These are phyloP conservation scores for Penicillium mononematosum DNA, from an alignment of 495 filamentous ascomycete genomes.

Conservation along the genomic window DNA sequence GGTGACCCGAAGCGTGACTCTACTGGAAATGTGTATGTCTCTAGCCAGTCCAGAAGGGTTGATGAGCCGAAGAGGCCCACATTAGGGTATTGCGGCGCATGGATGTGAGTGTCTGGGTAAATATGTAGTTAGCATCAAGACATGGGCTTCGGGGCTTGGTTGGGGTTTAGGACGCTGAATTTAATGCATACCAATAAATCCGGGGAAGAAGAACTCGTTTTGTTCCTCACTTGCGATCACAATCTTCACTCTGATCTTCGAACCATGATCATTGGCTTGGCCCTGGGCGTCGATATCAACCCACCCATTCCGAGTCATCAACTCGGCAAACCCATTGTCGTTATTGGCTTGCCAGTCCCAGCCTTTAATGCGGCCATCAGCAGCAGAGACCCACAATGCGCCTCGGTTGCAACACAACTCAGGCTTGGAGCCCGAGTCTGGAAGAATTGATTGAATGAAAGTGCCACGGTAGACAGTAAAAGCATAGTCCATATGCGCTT, in stretches of 20 bases:
- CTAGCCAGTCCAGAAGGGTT: constrained; percentile 85
- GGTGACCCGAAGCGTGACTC: constrained; percentile 62
- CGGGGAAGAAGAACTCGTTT: constrained; percentile 80
- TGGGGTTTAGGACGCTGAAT: neutral
- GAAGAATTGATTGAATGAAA: constrained; percentile 38
- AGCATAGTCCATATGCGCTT: neutral
- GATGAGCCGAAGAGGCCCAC: constrained; percentile 84
- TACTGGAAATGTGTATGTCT: constrained; percentile 91
- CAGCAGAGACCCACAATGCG: constrained; percentile 60
- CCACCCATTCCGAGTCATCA: constrained; percentile 46
- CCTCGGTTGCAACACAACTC: constrained; percentile 44
- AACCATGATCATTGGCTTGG: neutral
- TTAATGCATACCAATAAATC: constrained; percentile 68
- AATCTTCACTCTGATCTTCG: constrained; percentile 19
- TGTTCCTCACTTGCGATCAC: constrained; percentile 31
- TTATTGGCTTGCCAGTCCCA: constrained; percentile 31
- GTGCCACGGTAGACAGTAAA: constrained; percentile 42
- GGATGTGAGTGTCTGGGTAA: constrained; percentile 83
- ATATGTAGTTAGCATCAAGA: neutral
- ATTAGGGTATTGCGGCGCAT: constrained; percentile 92
- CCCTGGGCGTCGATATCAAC: constrained; percentile 7
- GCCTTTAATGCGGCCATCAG: constrained; percentile 57
- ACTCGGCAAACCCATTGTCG: constrained; percentile 34
- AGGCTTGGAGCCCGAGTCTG: constrained; percentile 25
- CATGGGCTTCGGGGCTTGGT: neutral